Evolutionary conservation across 2,329 filamentous ascomycete genomes (phyloP).

Genomic region (Samsoniella hepiali): DNA sequence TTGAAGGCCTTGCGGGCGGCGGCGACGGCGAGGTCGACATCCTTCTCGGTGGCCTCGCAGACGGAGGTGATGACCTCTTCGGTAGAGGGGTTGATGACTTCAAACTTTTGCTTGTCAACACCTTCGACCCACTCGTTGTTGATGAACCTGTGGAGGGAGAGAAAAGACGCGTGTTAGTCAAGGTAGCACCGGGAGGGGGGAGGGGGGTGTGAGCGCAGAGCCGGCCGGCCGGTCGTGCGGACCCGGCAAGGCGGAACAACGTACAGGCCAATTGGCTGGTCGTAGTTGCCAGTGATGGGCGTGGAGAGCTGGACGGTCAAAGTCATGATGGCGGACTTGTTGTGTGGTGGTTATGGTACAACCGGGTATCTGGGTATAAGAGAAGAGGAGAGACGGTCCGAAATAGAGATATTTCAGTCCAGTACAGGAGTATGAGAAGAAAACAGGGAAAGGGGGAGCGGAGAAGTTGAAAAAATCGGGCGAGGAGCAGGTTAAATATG

Average conservation of each 20-base stretch:
- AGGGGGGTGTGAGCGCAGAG: neutral
- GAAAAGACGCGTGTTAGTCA: conserved; percentile 1
- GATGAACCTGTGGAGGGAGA: conserved; percentile 64
- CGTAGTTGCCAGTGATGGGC: conserved; percentile 58
- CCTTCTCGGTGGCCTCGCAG: conserved; percentile 83
- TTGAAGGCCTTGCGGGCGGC: conserved; percentile 86
- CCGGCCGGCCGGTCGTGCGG: neutral
- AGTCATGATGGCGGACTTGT: conserved; percentile 38
- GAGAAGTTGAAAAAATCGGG: neutral
- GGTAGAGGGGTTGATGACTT: conserved; percentile 83
- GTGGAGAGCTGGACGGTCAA: conserved; percentile 63
- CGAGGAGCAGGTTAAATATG: conserved; percentile 15
- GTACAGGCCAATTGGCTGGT: conserved; percentile 61
- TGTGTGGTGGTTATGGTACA: conserved; percentile 3
- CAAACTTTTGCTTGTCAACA: conserved; percentile 84
- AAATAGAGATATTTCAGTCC: neutral
- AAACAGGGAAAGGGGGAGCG: neutral
- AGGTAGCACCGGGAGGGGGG: neutral
- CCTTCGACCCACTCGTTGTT: conserved; percentile 83
- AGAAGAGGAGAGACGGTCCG: conserved; percentile 11
- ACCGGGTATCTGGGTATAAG: conserved; percentile 25
- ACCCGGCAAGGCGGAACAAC: conserved; percentile 27
- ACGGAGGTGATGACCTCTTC: conserved; percentile 84
- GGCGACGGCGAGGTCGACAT: conserved; percentile 74
- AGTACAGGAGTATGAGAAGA: neutral